Evolutionary conservation across 75 land plant genomes (phyloP), one percentile per base, ranked within the genome.

Genomic region (Picea glauca): DNA sequence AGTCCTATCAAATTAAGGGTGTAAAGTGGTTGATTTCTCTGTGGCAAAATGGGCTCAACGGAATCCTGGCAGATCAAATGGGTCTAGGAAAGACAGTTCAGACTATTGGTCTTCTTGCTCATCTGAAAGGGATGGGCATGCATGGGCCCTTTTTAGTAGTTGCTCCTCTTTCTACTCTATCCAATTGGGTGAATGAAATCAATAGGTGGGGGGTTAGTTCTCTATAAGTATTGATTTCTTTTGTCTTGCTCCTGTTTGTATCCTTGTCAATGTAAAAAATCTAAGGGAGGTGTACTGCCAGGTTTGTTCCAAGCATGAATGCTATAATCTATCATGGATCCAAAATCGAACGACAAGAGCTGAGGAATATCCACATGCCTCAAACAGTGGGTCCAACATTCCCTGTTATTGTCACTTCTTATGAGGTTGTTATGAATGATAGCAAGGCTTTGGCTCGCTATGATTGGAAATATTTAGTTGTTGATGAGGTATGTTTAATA

Each of bases 81-180:
- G 99, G 99, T 1, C 90, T 97, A 62, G 99, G 99, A n/a, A 97
- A 97, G 83, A 97, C 99, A 32, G 90, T 97, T 58, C 99, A 97
- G 79, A 94, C 99, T 13, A 94, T 97, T 79, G 95, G 85, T 40
- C 86, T 97, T 77, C 88, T 97, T 65, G 91, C 99, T 13, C 99
- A 97, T 81, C 67, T 97, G 58, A 97, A 94, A 78, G 95, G 93
- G 23, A 93, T 85, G 67, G 92, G 92, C 18, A 46, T 87, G 81
- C 75, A 85, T 74, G 88, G 88, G 33, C 88, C 88, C 18, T 87
- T 85, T 62, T 21, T 87, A 26, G 32, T 87, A 67, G 79, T 85
- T 78, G 88, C 88, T 17, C 88, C 88, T 13, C 84, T 87, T 13
- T 91, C 91, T 30, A 97, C 99, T 73, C 92, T 97, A 38, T 85